These are phyloP conservation scores for Candolleomyces eurysporus DNA, from an alignment of 768 basidiomycete genomes.

Conservation along the genomic window DNA sequence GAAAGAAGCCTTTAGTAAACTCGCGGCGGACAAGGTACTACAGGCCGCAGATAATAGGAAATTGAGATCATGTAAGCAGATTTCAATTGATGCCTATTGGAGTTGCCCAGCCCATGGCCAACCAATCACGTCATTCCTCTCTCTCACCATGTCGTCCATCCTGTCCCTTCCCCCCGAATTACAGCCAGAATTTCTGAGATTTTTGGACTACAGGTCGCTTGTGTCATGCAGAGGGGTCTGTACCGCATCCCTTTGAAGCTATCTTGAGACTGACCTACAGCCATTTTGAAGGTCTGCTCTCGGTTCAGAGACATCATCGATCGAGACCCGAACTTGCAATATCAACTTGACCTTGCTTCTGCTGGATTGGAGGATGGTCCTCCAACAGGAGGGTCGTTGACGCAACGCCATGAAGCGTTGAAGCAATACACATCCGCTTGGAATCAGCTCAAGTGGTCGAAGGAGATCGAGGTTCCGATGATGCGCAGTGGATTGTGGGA, in stretches of 20 bases:
- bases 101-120: background rate
- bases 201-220: conserved; percentile 18
- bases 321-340: conserved; percentile 33
- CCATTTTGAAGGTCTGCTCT: conserved; percentile 28
- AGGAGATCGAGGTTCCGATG: conserved; percentile 36
- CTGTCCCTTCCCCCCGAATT: conserved; percentile 17
- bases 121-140: background rate
- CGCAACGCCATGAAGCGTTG: conserved; percentile 37
- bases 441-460: conserved; percentile 36
- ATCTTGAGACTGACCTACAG: no score
- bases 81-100: background rate
- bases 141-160: background rate
- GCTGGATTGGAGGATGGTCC: conserved; percentile 42
- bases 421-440: conserved; percentile 36
- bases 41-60: no score
- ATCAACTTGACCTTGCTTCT: conserved; percentile 43
- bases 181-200: conserved; percentile 9
- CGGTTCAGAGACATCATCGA: conserved; percentile 25
- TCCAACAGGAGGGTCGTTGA: conserved; percentile 20
- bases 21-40: no score
- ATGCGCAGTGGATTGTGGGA: conserved; percentile 49
- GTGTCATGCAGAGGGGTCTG: conserved; percentile 26
- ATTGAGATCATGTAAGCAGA: no score
- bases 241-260: background rate
- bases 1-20: background rate